Base-by-base conservation (phyloP, 805 yeast species). In the Wickerhamomyces queroliae region DNA sequence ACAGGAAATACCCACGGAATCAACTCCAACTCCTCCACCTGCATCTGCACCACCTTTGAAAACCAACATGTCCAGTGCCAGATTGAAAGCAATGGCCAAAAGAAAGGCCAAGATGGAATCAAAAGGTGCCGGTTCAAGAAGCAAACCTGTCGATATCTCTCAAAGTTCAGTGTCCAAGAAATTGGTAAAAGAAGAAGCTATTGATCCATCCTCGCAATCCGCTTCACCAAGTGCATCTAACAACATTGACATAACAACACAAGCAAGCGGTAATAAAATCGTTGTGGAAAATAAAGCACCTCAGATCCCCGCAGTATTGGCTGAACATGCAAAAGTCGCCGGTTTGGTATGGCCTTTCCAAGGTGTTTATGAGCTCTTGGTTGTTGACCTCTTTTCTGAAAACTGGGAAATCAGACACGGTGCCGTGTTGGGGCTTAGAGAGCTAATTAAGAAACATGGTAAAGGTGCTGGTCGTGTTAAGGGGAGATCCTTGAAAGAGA, bases 371-470 rank as follows among this genome's bases (percentile, higher is more conserved):
- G 97, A 87, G 56, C 65, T 89, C 18, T 62, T 93, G 28, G 64
- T 88, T 43, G 77, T 77, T 29, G 96, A 89, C 50, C 63, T 93
- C 42, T 87, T 87, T 56, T 80, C 82, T 44, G 95, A 87, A 30
- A 70, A 72, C 32, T 93, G 99, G 99, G 98, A 93, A 63, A 72
- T 82, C 13, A 76, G 99, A 50, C 99, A 93, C 62, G 99, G 99
- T 26, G 89, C 97, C 0, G 85, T 95, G 3, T 70, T 93, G 52
- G 98, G 98, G 0, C 65, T 93, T 28, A 72, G 98, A 56, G 99
- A 93, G 58, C 71, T 93, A 38, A 70, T 88, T 35, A 76, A 78
- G 44, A 79, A 76, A 44, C 98, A 90, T 50, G 96, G 96, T 0
- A 66, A 65, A 22, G 84, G 91, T 20, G 95, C 91, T 2, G 96